Conservation (phyloP, 495 filamentous ascomycete species). For the Letharia lupina region DNA sequence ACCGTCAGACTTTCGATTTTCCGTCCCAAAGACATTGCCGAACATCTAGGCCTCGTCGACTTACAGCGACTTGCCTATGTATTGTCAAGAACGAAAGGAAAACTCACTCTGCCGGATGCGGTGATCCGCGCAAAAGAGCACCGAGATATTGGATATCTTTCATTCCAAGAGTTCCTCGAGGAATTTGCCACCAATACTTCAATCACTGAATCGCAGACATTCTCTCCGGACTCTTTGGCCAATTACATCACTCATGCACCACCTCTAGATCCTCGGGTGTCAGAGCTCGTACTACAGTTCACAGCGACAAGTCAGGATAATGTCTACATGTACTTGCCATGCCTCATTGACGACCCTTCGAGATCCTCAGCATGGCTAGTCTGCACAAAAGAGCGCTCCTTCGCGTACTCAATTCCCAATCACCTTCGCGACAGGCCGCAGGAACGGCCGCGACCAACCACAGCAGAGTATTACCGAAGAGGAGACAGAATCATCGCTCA, state of each 20-base stretch:
- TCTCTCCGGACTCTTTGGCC: background rate
- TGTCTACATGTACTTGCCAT: constrained; percentile 44
- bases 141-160: background rate
- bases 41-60: constrained; percentile 32
- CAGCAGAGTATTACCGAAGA: constrained; percentile 40
- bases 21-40: constrained; percentile 31
- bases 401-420: constrained; percentile 47
- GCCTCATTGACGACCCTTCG: constrained; percentile 49
- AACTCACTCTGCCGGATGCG: background rate
- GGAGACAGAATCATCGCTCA: constrained; percentile 20
- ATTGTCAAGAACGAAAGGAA: too few species aligned
- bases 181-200: constrained; percentile 17
- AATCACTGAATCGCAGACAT: background rate
- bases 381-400: constrained; percentile 41
- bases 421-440: constrained; percentile 29
- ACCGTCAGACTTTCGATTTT: constrained; percentile 35
- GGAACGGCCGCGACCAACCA: constrained; percentile 12
- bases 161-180: constrained; percentile 13
- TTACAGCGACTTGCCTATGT: constrained; percentile 33
- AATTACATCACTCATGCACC: background rate
- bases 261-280: constrained; percentile 41
- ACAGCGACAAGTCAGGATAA: constrained; percentile 1
- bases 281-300: constrained; percentile 32
- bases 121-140: background rate
- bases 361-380: constrained; percentile 57